Evolutionary conservation across 2,329 filamentous ascomycete genomes (phyloP).

Genomic region (Neopestalotiopsis rosae): DNA sequence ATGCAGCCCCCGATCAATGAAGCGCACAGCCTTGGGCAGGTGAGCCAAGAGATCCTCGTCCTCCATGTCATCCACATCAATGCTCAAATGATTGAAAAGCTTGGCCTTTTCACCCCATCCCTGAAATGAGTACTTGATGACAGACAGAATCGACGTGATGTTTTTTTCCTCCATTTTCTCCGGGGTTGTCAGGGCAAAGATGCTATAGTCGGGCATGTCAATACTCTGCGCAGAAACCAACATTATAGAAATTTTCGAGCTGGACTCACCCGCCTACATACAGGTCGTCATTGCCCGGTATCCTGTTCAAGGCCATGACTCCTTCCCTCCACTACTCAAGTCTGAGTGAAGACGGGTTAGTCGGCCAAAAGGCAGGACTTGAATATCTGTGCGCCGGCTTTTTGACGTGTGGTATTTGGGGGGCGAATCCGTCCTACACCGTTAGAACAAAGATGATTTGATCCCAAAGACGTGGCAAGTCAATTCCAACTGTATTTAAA

Average conservation of each 20-base stretch:
- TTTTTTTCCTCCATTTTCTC: slow-evolving; percentile 72
- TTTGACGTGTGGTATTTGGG: background rate
- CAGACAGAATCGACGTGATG: slow-evolving; percentile 91
- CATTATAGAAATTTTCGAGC: background rate
- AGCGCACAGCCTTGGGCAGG: slow-evolving; percentile 78
- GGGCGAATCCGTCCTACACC: background rate
- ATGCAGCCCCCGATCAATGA: slow-evolving; percentile 78
- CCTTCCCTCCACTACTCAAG: background rate
- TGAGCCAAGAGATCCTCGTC: slow-evolving; percentile 86
- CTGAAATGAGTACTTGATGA: slow-evolving; percentile 58
- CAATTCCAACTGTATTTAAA: background rate
- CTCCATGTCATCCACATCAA: slow-evolving; percentile 89
- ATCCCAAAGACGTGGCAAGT: background rate
- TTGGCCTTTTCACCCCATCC: slow-evolving; percentile 51
- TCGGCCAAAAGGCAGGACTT: background rate
- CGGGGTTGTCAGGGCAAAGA: slow-evolving; percentile 47
- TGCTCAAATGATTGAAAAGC: slow-evolving; percentile 73
- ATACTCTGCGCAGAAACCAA: background rate
- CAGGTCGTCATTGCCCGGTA: slow-evolving; percentile 73
- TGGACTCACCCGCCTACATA: slow-evolving; percentile 77
- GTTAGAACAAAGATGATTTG: background rate
- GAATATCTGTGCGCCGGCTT: background rate
- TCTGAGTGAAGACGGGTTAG: background rate
- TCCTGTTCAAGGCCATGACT: slow-evolving; percentile 66
- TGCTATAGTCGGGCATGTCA: slow-evolving; percentile 15